phyloP scores from a whole-genome alignment of 1,284 basidiomycete genomes.

The Ceratobasidium theobromae region DNA sequence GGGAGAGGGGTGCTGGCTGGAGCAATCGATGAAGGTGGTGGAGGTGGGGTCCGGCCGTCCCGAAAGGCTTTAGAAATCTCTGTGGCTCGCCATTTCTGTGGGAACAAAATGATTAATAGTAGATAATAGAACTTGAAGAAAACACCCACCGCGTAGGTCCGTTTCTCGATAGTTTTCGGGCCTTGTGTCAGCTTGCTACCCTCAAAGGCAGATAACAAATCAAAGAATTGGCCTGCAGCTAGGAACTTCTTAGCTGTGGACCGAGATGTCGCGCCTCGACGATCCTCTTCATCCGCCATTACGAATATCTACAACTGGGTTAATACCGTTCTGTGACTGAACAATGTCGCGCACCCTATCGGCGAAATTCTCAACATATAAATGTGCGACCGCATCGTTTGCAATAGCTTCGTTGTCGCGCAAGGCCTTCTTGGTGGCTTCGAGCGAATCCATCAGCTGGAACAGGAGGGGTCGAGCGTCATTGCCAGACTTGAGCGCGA shows the following conservation, averaged over 20 bases:
- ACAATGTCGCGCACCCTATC: conserved; percentile 1
- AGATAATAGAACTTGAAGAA: not conserved
- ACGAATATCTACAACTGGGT: conserved; percentile 31
- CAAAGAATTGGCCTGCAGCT: conserved; percentile 84
- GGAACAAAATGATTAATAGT: not conserved
- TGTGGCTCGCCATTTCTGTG: conserved; percentile 82
- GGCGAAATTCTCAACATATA: conserved; percentile 35
- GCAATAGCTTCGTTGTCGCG: conserved; percentile 26
- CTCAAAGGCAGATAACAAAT: conserved; percentile 77
- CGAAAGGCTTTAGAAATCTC: conserved; percentile 86
- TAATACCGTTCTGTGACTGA: not conserved
- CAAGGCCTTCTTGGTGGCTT: conserved; percentile 26
- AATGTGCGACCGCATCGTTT: conserved; percentile 31
- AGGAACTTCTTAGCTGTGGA: conserved; percentile 86
- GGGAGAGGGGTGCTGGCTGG: not conserved
- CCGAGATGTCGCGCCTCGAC: conserved; percentile 41
- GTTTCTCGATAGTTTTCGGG: conserved; percentile 26
- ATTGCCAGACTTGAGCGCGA: conserved; percentile 4
- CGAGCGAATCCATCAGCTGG: conserved; percentile 25
- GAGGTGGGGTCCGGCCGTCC: conserved; percentile 74
- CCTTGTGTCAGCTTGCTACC: conserved; percentile 48
- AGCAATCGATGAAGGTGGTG: conserved; percentile 41
- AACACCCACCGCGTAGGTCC: conserved; percentile 41
- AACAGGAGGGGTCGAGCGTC: conserved; percentile 8
- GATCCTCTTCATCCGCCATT: conserved; percentile 36